These are phyloP conservation scores for Xylona heveae DNA, from an alignment of 495 filamentous ascomycete genomes.

Conservation along the genomic window DNA sequence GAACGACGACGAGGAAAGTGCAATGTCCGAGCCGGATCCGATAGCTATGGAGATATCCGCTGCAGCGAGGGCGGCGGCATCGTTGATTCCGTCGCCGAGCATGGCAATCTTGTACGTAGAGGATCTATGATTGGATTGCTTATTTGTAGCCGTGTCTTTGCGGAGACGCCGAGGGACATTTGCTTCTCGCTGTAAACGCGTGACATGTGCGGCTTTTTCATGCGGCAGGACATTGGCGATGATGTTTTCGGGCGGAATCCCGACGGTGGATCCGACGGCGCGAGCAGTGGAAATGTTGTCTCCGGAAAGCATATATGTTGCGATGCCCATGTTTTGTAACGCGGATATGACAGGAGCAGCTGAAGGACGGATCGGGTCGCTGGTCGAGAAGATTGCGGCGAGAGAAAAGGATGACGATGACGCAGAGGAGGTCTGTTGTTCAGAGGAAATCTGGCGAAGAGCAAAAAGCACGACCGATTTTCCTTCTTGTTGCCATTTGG, in stretches of 20 bases:
- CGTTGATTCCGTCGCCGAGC: slow-evolving; percentile 79
- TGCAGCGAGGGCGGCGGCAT: slow-evolving; percentile 57
- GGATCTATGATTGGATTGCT: no score
- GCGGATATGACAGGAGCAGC: slow-evolving; percentile 39
- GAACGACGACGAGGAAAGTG: slow-evolving; percentile 62
- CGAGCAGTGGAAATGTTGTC: slow-evolving; percentile 51
- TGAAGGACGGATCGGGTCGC: slow-evolving; percentile 65
- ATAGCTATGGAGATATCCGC: slow-evolving; percentile 75
- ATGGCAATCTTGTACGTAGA: no score
- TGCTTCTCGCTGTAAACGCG: slow-evolving; percentile 45
- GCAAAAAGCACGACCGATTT: slow-evolving; percentile 57
- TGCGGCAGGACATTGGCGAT: slow-evolving; percentile 75
- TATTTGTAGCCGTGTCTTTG: no score
- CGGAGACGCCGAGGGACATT: no score
- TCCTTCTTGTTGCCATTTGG: slow-evolving; percentile 45
- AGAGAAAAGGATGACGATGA: slow-evolving; percentile 15
- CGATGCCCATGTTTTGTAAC: slow-evolving; percentile 42
- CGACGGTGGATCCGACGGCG: slow-evolving; percentile 51
- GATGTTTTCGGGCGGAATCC: slow-evolving; percentile 52
- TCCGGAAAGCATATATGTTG: slow-evolving; percentile 84
- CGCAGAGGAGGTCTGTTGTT: slow-evolving; percentile 10
- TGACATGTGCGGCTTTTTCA: slow-evolving; percentile 71
- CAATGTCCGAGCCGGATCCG: slow-evolving; percentile 66
- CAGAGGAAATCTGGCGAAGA: slow-evolving; percentile 15
- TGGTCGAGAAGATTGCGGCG: slow-evolving; percentile 29